Evolutionary conservation across 2,329 filamentous ascomycete genomes (phyloP).

Genomic region (Botrytis hyacinthi): DNA sequence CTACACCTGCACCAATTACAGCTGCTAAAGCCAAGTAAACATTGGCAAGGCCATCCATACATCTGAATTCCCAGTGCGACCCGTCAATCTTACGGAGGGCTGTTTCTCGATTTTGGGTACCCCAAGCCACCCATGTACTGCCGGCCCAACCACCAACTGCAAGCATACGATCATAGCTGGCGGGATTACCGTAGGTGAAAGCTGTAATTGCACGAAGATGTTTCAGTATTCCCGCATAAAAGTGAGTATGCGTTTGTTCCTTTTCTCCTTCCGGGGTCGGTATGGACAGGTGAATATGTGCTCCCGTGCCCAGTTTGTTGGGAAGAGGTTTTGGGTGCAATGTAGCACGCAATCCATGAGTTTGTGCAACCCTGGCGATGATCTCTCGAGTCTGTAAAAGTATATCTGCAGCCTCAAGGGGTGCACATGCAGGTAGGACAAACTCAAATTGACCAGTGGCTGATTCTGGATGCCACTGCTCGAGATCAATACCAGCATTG

Average conservation of each 20-base stretch:
- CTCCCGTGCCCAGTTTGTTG: not conserved
- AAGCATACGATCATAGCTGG: conserved; percentile 8
- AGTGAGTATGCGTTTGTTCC: conserved; percentile 38
- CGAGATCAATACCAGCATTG: conserved; percentile 40
- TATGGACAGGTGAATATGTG: conserved; percentile 22
- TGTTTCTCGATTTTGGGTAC: conserved; percentile 3
- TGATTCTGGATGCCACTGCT: conserved; percentile 18
- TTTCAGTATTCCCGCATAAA: conserved; percentile 22
- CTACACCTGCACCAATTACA: conserved; percentile 11
- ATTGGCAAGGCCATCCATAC: conserved; percentile 24
- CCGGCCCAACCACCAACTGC: not conserved
- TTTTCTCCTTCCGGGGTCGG: conserved; percentile 22
- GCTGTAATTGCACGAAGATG: conserved; percentile 17
- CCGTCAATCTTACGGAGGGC: conserved; percentile 4
- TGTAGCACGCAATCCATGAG: conserved; percentile 12
- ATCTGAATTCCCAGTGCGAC: conserved; percentile 21
- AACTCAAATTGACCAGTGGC: conserved; percentile 21
- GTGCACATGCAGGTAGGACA: conserved; percentile 9
- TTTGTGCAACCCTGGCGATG: not conserved
- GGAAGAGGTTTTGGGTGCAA: conserved; percentile 41
- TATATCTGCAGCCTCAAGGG: conserved; percentile 17
- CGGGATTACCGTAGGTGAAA: conserved; percentile 11
- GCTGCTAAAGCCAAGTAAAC: conserved; percentile 12
- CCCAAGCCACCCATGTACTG: conserved; percentile 24
- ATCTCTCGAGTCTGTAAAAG: conserved; percentile 19